These are phyloP conservation scores for Malbranchea zuffiana DNA, from an alignment of 2,329 filamentous ascomycete genomes.

Conservation along the genomic window DNA sequence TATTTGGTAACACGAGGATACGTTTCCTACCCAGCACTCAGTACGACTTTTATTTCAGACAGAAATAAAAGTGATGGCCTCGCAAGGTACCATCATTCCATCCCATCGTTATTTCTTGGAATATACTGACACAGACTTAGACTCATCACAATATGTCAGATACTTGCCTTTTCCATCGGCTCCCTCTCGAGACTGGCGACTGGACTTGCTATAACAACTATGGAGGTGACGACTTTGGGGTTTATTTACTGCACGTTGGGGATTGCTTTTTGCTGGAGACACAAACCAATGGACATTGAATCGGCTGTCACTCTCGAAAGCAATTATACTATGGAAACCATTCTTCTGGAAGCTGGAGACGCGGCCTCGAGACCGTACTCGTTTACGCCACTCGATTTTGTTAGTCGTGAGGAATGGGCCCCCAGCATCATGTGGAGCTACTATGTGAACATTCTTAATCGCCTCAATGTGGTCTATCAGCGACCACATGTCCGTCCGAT, in stretches of 20 bases:
- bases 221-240: conserved; percentile 22
- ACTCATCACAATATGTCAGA: conserved; percentile 14
- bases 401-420: conserved; percentile 7
- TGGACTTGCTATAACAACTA: conserved; percentile 17
- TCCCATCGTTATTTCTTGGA: background rate
- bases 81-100: conserved; percentile 8
- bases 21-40: conserved; percentile 14
- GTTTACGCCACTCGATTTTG: conserved; percentile 7
- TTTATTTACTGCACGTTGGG: conserved; percentile 21
- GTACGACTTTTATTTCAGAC: conserved; percentile 15
- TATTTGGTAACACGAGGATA: conserved; percentile 20
- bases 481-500: background rate
- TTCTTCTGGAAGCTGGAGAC: conserved; percentile 16
- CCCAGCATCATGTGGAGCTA: conserved; percentile 4
- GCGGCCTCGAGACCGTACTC: conserved; percentile 4
- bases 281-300: conserved; percentile 22
- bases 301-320: conserved; percentile 15
- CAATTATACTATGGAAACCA: conserved; percentile 14
- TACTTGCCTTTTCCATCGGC: conserved; percentile 17
- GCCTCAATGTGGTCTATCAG: conserved; percentile 1
- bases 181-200: conserved; percentile 12
- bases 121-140: background rate
- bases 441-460: conserved; percentile 4
- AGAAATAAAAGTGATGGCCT: conserved; percentile 18
- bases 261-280: conserved; percentile 21